Evolutionary conservation across 106 monocot genomes (phyloP), one percentile per base, ranked within the genome.

Genomic region (Hemerocallis citrina): DNA sequence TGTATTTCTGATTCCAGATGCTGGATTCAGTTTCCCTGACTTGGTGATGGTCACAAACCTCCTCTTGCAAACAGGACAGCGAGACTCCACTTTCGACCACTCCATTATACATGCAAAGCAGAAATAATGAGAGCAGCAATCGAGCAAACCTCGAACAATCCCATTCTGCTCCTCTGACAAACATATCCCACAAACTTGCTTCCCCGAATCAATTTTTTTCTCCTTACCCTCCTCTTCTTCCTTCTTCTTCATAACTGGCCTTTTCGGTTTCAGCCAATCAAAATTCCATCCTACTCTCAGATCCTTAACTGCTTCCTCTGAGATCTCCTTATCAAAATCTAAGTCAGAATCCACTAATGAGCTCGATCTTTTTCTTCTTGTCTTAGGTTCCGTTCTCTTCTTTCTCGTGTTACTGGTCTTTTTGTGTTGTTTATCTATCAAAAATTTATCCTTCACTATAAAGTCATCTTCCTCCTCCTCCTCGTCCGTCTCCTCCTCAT

Each of bases 51-150:
- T 80, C 25, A 21, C 61, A 54, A 92, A 92, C 56, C 92, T 78
- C 47, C 77, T 68, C 67, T 92, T 92, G 46, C 92, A 92, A 25
- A 92, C 46, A 9, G 92, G 92, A 52, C 92, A 92, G 7, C 81
- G 50, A 12, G 92, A 78, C 63, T 92, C 92, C 34, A 92, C 86
- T 50, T 84, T 92, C 2, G 92, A 92, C 92, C 92, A 92, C 63
- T 80, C 83, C 72, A 92, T 73, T 36, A 92, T 92, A 68, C 92
- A 92, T 14, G 83, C 74, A 55, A 87, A 87, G 52, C 92, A 92
- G 50, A 83, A 92, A 46, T 69, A 92, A 60, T 92, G 92, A 4
- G 75, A 32, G 40, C 92, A 92, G 33, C 80, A 92, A 64, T 92
- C 67, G 32, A 92, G 59, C 22, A 86, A 32, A 27, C 92, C 92